A percentile compares a stretch with the other conserved stretches of the same genome.
phyloP scores from a whole-genome alignment of 1,284 basidiomycete genomes.

The Chalciporus piperatoides region DNA sequence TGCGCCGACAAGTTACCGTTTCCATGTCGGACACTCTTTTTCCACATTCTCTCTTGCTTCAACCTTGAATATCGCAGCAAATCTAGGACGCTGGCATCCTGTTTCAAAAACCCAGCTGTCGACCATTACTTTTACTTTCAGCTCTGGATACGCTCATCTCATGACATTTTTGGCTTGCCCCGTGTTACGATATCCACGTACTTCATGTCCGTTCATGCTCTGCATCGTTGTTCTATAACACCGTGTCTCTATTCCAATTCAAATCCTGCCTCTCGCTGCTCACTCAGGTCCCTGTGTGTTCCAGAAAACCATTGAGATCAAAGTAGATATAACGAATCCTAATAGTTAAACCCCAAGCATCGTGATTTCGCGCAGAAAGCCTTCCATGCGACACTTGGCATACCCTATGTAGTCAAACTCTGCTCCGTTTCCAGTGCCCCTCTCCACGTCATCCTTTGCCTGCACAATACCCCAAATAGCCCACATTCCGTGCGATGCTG shows the following conservation, averaged over 20 bases:
- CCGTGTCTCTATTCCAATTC: conserved; percentile 50
- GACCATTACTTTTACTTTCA: conserved; percentile 4
- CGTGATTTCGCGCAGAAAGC: conserved; percentile 57
- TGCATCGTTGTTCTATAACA: conserved; percentile 43
- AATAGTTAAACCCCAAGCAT: conserved; percentile 44
- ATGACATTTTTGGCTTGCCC: conserved; percentile 37
- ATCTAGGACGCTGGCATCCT: conserved; percentile 6
- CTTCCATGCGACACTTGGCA: conserved; percentile 59
- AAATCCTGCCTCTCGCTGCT: conserved; percentile 34
- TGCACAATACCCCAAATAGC: conserved; percentile 90
- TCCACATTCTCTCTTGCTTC: conserved; percentile 3
- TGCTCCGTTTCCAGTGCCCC: conserved; percentile 46
- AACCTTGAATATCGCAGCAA: conserved; percentile 7
- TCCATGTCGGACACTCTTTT: conserved; percentile 24
- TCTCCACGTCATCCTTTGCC: conserved; percentile 76
- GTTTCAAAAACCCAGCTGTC: conserved; percentile 3
- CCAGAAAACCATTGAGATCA: neutral
- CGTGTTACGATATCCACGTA: conserved; percentile 41
- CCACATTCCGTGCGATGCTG: conserved; percentile 88
- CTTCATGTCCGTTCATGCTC: conserved; percentile 42
- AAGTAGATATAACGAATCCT: conserved; percentile 1
- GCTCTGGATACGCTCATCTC: conserved; percentile 24
- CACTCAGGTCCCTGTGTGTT: neutral
- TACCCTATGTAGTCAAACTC: conserved; percentile 82
- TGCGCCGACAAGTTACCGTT: conserved; percentile 12